Evolutionary conservation across 257 asterid species (phyloP).

Genomic region (Phtheirospermum japonicum): DNA sequence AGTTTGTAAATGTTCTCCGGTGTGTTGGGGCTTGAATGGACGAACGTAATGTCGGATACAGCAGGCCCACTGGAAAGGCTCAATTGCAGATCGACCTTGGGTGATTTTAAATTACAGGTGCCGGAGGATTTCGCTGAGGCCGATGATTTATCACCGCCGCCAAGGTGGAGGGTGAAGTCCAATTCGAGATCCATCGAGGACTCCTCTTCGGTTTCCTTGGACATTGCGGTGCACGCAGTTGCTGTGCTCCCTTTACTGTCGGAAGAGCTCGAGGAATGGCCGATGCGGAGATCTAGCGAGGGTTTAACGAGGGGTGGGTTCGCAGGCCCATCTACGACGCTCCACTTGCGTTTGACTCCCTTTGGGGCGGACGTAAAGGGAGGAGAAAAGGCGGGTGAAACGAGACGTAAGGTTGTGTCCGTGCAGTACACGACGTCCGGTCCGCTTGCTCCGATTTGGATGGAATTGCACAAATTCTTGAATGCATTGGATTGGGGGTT

Average conservation of each 20-base stretch:
- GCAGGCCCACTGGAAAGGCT: constrained; percentile 67
- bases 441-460: constrained; percentile 47
- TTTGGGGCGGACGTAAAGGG: constrained; percentile 40
- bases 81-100: constrained; percentile 75
- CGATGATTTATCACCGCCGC: constrained; percentile 68
- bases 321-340: constrained; percentile 36
- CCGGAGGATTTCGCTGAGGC: constrained; percentile 41
- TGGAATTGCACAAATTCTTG: constrained; percentile 60
- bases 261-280: constrained; percentile 87
- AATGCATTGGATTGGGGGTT: constrained; percentile 56
- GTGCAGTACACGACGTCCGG: constrained; percentile 43
- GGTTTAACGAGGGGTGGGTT: constrained; percentile 40
- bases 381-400: constrained; percentile 48
- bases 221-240: constrained; percentile 75
- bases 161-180: constrained; percentile 78
- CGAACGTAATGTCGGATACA: constrained; percentile 62
- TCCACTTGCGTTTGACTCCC: constrained; percentile 82
- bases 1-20: constrained; percentile 35
- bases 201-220: constrained; percentile 78
- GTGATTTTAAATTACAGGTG: constrained; percentile 42
- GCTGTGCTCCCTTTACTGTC: constrained; percentile 96
- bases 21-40: constrained; percentile 40
- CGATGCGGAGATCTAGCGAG: constrained; percentile 59
- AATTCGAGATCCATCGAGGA: constrained; percentile 90
- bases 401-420: constrained; percentile 78